Percentiles rank a stretch among this genome's conserved stretches.
Conservation (phyloP, 1,139 yeast species). For the Geotrichum klebahnii region DNA sequence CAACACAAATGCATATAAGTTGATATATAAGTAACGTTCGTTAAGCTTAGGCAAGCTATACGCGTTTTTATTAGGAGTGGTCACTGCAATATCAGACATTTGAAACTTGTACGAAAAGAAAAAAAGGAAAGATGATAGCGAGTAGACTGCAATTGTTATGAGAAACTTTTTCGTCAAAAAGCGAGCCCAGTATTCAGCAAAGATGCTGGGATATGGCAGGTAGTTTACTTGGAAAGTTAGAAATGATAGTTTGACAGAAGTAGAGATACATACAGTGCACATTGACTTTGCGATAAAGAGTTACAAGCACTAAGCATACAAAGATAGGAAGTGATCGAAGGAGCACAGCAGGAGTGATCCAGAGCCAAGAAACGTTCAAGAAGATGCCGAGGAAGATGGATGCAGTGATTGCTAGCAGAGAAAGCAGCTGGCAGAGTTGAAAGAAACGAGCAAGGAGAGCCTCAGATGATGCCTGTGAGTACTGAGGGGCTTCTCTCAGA, state of each 20-base stretch:
- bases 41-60: conserved; percentile 56
- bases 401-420: conserved; percentile 18
- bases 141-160: conserved; percentile 41
- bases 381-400: conserved; percentile 24
- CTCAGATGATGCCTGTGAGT: conserved; percentile 22
- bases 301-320: conserved; percentile 29
- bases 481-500: conserved; percentile 16
- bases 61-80: conserved; percentile 30
- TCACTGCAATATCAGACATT: conserved; percentile 27
- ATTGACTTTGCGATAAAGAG: conserved; percentile 34
- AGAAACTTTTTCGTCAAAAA: conserved; percentile 45
- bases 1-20: conserved; percentile 42
- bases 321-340: conserved; percentile 28
- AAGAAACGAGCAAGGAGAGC: conserved; percentile 35
- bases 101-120: conserved; percentile 39
- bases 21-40: conserved; percentile 57
- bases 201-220: conserved; percentile 24
- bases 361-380: conserved; percentile 23
- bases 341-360: conserved; percentile 30
- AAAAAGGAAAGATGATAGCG: conserved; percentile 42
- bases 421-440: conserved; percentile 28
- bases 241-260: background rate
- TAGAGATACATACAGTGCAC: conserved; percentile 25
- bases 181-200: conserved; percentile 42
- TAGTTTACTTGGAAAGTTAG: conserved; percentile 10